phyloP scores from a whole-genome alignment of 208 protist species.

The Balamuthia mandrillaris region DNA sequence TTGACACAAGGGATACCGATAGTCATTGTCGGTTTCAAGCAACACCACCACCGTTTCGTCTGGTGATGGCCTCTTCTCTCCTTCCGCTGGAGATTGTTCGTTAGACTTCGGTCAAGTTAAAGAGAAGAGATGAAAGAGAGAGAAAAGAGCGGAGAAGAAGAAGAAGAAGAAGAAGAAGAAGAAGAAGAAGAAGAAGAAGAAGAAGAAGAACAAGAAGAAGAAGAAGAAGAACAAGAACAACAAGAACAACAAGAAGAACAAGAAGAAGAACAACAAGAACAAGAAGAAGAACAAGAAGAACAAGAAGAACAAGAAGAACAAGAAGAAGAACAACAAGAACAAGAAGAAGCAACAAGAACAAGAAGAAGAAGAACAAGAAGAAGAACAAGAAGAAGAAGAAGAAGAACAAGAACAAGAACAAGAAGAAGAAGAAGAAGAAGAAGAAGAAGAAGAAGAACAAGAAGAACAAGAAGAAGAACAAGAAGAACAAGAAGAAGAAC shows the following conservation, averaged over 20 bases:
- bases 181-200: too few species aligned
- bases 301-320: too few species aligned
- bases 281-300: too few species aligned
- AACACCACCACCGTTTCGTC: too few species aligned
- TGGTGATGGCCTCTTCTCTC: too few species aligned
- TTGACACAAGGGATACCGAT: too few species aligned
- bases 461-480: neutral
- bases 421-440: neutral
- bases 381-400: neutral
- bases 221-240: too few species aligned
- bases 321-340: neutral
- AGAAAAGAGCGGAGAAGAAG: neutral
- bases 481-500: neutral
- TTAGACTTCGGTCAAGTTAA: neutral
- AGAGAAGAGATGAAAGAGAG: neutral
- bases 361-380: neutral
- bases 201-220: neutral
- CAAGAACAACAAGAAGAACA: too few species aligned
- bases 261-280: too few species aligned
- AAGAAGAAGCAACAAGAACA: neutral
- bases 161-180: neutral
- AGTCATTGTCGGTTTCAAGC: too few species aligned
- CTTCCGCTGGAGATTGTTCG: neutral
- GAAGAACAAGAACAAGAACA: neutral
- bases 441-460: neutral